Base-by-base conservation (phyloP, 148 eudicot species). In the Heliamphora exappendiculata region DNA sequence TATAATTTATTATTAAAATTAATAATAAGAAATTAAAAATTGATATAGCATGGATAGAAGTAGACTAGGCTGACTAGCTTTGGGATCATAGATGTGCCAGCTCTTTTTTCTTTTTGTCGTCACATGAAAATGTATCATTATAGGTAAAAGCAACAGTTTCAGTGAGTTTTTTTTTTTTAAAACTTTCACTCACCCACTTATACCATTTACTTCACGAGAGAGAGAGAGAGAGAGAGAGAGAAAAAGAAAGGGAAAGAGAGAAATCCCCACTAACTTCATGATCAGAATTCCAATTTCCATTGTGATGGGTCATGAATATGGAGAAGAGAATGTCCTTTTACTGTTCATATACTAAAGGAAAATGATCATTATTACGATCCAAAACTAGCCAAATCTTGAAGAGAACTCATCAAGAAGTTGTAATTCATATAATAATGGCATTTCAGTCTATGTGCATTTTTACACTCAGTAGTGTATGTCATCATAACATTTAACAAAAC, bases 381-480 rank as follows among this genome's bases (percentile, higher is more conserved):
- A n/a, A n/a, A n/a, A n/a, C n/a, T n/a, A n/a, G n/a, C n/a, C n/a
- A n/a, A n/a, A n/a, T n/a, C n/a, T n/a, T n/a, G n/a, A n/a, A n/a
- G n/a, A n/a, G n/a, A n/a, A n/a, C n/a, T n/a, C 14, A 51, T 50
- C 34, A 19, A 75, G 70, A 65, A 47, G 55, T 31, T 50, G 29
- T 37, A 45, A 44, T 44, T 20, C 57, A 70, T 70, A 69, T 71
- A 34, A 63, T 47, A 34, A 63, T 47, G 29, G 45, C 67, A 59
- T 59, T 74, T 63, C 53, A 75, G 31, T 50, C 68, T 75, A 76
- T 79, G 80, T 79, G 76, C 77, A 64, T 73, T 82, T 76, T 74
- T 82, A 79, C 82, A 78, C 73, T 69, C 72, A 44, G 39, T 67
- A 78, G 77, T 68, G 59, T 24, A 62, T 74, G 54, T 73, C 45